phyloP scores from a whole-genome alignment of 768 basidiomycete species.

The Podaxis sp. region DNA sequence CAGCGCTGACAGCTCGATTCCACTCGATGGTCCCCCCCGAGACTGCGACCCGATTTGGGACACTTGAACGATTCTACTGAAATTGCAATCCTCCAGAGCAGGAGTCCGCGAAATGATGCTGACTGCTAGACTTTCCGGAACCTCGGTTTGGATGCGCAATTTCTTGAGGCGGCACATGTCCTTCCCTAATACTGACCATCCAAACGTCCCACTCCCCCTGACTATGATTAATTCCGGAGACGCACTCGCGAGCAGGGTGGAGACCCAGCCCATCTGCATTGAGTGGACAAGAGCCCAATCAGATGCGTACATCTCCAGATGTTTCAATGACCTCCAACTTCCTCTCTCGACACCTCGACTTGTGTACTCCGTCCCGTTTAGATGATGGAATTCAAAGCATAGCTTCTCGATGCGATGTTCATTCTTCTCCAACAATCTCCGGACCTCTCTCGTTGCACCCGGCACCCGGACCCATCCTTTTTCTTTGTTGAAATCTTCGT shows the following conservation, averaged over 20 bases:
- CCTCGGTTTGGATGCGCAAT: background rate
- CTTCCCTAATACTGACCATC: background rate
- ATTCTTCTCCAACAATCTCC: background rate
- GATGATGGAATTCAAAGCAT: slow-evolving; percentile 1
- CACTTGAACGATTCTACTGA: background rate
- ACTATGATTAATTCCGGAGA: background rate
- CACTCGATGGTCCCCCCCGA: background rate
- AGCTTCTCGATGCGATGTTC: background rate
- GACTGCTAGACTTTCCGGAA: background rate
- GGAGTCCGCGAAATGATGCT: background rate
- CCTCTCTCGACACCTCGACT: background rate
- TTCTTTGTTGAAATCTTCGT: background rate
- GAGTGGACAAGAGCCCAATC: background rate
- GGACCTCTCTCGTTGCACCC: background rate
- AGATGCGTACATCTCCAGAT: slow-evolving; percentile 4
- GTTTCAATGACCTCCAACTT: background rate
- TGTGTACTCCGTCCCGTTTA: slow-evolving; percentile 4
- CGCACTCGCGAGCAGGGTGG: background rate
- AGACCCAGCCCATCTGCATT: slow-evolving; percentile 1
- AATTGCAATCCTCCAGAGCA: background rate
- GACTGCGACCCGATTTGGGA: background rate
- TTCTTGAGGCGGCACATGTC: background rate
- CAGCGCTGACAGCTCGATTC: background rate
- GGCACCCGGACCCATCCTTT: background rate
- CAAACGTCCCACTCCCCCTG: background rate